Conservation (phyloP, 2,329 filamentous ascomycete genomes). For the Ceratocystis variospora region DNA sequence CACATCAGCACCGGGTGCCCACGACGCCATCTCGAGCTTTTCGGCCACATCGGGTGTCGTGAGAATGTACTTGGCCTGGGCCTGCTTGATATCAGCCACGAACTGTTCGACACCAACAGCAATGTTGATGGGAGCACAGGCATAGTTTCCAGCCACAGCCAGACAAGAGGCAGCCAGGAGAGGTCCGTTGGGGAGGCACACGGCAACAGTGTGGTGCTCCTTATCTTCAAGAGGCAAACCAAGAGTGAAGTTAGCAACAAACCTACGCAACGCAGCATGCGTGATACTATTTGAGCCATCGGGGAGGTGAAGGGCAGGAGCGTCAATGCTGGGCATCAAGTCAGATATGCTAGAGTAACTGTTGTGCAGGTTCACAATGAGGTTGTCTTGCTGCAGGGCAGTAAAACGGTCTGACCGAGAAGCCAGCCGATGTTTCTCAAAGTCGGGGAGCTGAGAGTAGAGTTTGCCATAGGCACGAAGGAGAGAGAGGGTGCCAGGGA, state of each 20-base stretch:
- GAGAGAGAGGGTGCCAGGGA: conserved; percentile 10
- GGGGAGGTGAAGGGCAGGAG: conserved; percentile 25
- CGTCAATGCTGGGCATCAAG: conserved; percentile 24
- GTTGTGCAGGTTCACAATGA: conserved; percentile 23
- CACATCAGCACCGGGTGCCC: conserved; percentile 27
- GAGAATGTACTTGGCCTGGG: conserved; percentile 34
- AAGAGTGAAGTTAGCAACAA: conserved; percentile 27
- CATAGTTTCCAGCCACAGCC: conserved; percentile 37
- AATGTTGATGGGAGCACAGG: conserved; percentile 38
- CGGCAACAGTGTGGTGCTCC: conserved; percentile 33
- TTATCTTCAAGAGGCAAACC: conserved; percentile 20
- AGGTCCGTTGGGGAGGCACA: conserved; percentile 41
- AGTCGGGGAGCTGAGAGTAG: conserved; percentile 8
- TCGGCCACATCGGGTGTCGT: conserved; percentile 30
- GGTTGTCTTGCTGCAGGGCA: conserved; percentile 16
- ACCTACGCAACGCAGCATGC: conserved; percentile 25
- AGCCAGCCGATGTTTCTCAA: conserved; percentile 5
- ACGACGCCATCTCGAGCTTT: conserved; percentile 28
- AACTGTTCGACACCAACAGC: conserved; percentile 37
- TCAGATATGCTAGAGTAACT: conserved; percentile 30
- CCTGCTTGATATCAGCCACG: conserved; percentile 35
- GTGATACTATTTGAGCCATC: conserved; percentile 24
- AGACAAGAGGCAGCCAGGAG: conserved; percentile 38
- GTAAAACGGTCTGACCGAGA: not conserved
- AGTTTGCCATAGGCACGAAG: conserved; percentile 16